Evolutionary conservation across 495 filamentous ascomycete genomes (phyloP).

Genomic region (Rhypophila decipiens): DNA sequence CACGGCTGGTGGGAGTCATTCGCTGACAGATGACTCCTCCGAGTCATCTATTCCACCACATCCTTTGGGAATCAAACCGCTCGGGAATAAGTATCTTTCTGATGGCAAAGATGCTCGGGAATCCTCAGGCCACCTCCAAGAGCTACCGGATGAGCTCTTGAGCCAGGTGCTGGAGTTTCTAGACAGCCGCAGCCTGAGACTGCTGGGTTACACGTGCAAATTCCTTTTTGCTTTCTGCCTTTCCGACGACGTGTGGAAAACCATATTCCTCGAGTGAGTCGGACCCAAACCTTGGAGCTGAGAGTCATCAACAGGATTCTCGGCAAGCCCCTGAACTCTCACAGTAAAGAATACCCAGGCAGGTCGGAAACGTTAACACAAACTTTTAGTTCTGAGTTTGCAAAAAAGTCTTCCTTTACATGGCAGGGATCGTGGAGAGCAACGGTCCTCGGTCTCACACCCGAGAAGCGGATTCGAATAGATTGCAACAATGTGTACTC

Average conservation of each 20-base stretch:
- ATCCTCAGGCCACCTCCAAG: conserved; percentile 54
- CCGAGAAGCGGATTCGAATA: conserved; percentile 43
- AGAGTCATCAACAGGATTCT: too few species aligned
- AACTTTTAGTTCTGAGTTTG: conserved; percentile 14
- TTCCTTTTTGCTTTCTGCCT: conserved; percentile 82
- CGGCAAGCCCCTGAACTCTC: too few species aligned
- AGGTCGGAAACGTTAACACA: conserved; percentile 54
- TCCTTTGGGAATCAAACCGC: conserved; percentile 79
- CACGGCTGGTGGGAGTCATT: conserved; percentile 13
- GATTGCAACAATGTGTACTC: conserved; percentile 80
- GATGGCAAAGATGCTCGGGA: conserved; percentile 59
- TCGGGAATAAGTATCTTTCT: conserved; percentile 72
- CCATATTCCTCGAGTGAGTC: conserved; percentile 78
- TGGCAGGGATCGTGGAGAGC: conserved; percentile 88
- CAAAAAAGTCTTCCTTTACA: conserved; percentile 37
- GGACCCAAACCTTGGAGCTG: conserved; percentile 11
- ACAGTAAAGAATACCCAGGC: not conserved
- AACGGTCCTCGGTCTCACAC: conserved; percentile 63
- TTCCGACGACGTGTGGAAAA: conserved; percentile 87
- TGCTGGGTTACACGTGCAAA: conserved; percentile 76
- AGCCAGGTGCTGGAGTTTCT: conserved; percentile 69
- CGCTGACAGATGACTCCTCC: conserved; percentile 4
- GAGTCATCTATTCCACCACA: conserved; percentile 59
- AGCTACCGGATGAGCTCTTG: conserved; percentile 77
- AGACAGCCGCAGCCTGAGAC: conserved; percentile 54